Conservation (phyloP, 768 basidiomycete species). For the Macrocybe gigantea region DNA sequence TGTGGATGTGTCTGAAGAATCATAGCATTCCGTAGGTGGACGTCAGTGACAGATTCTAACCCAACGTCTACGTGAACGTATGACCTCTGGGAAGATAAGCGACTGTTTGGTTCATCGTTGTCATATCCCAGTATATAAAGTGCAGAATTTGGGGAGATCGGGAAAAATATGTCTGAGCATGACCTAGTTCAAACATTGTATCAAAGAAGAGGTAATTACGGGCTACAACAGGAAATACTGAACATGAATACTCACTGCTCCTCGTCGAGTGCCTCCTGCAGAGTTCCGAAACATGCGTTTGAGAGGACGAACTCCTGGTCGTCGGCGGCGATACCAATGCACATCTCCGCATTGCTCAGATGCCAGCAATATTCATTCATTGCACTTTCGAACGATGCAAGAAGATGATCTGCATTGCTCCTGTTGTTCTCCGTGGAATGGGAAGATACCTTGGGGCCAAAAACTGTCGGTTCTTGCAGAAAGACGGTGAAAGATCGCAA, state of each 20-base stretch:
- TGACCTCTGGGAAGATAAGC: constrained; percentile 9
- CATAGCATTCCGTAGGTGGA: constrained; percentile 57
- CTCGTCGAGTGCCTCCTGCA: constrained; percentile 43
- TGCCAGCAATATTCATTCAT: constrained; percentile 39
- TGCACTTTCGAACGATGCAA: no score
- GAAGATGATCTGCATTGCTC: no score
- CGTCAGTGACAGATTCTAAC: constrained; percentile 44
- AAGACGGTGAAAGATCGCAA: constrained; percentile 27
- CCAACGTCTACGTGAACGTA: constrained; percentile 40
- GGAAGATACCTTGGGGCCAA: not conserved
- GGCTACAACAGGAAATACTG: not conserved
- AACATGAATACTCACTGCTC: constrained; percentile 27
- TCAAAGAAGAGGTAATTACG: not conserved
- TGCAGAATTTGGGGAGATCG: constrained; percentile 46
- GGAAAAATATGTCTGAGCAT: constrained; percentile 48
- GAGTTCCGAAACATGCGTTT: constrained; percentile 46
- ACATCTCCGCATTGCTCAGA: constrained; percentile 43
- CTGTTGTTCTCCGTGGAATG: no score
- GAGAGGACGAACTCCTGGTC: constrained; percentile 53
- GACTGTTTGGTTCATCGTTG: constrained; percentile 10
- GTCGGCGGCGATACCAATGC: constrained; percentile 46
- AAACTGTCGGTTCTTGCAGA: constrained; percentile 16
- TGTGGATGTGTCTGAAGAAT: constrained; percentile 48
- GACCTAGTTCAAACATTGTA: not conserved
- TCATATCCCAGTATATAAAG: constrained; percentile 43